Base-by-base conservation (phyloP, 2,329 filamentous ascomycete genomes). In the Paecilomyces variotii region DNA sequence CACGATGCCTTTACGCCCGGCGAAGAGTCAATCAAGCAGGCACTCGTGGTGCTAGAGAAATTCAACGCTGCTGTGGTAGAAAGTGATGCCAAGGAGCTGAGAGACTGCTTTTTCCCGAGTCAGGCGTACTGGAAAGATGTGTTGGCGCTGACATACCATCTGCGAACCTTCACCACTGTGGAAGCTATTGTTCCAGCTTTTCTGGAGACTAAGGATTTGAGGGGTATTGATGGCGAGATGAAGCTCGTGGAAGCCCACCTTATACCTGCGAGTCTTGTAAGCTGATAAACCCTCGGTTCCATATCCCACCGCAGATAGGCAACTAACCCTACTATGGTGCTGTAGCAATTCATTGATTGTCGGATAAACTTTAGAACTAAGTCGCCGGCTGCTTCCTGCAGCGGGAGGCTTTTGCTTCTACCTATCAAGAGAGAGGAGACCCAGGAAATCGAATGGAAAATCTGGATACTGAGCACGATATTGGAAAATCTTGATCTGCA, bases 91-190 rank as follows among this genome's bases (percentile, higher is more conserved):
- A 27, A 56, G 2, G 58, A 60, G 1, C 56, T 76, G 1, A 61
- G 61, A 7, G 28, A 14, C 34, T 71, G 68, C 51, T 76, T 76
- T 60, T 68, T 68, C 51, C 4, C 59, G 2, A 60, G 56, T 2
- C 71, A 75, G 61, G 67, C 71, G 3, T 76, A 70, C 62, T 76
- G 73, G 73, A 70, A 68, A 24, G 74, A 77, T 55, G 60, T 65
- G 49, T 34, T 77, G 26, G 72, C 72, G 0, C 57, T 77, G 25
- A 77, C 74, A 0, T 74, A 63, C 56, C 71, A 76, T 50, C 45
- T 74, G n/a, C 72, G 74, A 10, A 76, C 73, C 1, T 72, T 76
- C 52, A 61, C 30, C 2, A 57, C 54, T 0, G 60, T 63, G 0
- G 57, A 28, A 0, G 54, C 62, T 0, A 69, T 76, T 55, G 39